Conservation (phyloP, 495 filamentous ascomycete genomes). For the Aspergillus sparsus region DNA sequence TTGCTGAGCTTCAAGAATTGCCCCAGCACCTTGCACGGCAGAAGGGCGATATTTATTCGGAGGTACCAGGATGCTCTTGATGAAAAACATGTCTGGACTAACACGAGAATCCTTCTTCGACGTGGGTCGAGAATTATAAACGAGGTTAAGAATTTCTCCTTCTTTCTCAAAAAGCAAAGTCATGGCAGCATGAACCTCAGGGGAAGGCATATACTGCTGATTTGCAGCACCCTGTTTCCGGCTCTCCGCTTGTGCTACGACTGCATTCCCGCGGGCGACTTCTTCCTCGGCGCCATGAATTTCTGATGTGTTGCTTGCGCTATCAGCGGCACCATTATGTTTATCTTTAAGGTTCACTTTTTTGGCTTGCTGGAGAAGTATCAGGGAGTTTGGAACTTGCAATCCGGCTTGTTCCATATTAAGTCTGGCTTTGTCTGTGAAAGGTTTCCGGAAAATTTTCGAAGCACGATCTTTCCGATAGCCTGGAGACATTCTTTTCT, state of each 20-base stretch:
- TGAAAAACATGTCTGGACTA: slow-evolving; percentile 88
- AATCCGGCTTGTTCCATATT: slow-evolving; percentile 72
- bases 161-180: slow-evolving; percentile 84
- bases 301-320: slow-evolving; percentile 32
- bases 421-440: slow-evolving; percentile 67
- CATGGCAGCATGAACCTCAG: slow-evolving; percentile 75
- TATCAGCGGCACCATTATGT: slow-evolving; percentile 31
- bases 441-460: slow-evolving; percentile 88
- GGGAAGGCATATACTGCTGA: slow-evolving; percentile 70
- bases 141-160: slow-evolving; percentile 70
- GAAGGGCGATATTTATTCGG: slow-evolving; percentile 93
- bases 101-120: slow-evolving; percentile 53
- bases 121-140: slow-evolving; percentile 74
- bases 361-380: slow-evolving; percentile 47
- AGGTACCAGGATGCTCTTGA: slow-evolving; percentile 79
- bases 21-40: slow-evolving; percentile 71
- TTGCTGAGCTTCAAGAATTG: slow-evolving; percentile 79
- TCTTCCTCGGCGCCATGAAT: slow-evolving; percentile 66
- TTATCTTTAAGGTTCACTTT: slow-evolving; percentile 38
- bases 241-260: slow-evolving; percentile 35
- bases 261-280: slow-evolving; percentile 60
- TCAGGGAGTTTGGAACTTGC: slow-evolving; percentile 63
- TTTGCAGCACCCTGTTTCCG: slow-evolving; percentile 34
- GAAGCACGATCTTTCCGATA: slow-evolving; percentile 84
- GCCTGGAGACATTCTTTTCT: slow-evolving; percentile 63